Evolutionary conservation across 2,329 filamentous ascomycete genomes (phyloP).

Genomic region (Botryotinia narcissicola): DNA sequence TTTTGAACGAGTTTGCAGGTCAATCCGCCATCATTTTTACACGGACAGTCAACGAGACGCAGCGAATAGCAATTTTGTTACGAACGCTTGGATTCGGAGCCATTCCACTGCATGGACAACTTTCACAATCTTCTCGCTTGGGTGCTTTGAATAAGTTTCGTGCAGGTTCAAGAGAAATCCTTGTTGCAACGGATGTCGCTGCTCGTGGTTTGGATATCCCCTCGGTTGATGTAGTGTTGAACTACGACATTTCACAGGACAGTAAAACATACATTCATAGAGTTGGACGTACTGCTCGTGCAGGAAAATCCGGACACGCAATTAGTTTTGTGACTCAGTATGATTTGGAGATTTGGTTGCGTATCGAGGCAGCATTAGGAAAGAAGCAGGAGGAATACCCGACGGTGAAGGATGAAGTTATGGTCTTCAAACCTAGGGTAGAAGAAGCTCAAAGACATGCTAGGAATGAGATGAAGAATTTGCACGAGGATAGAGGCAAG

Average conservation of each 20-base stretch:
- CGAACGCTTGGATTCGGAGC: conserved; percentile 83
- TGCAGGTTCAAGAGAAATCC: conserved; percentile 73
- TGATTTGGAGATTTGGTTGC: conserved; percentile 74
- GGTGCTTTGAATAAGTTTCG: conserved; percentile 91
- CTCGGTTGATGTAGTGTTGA: conserved; percentile 82
- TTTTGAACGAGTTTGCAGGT: conserved; percentile 84
- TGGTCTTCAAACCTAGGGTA: conserved; percentile 74
- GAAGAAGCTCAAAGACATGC: conserved; percentile 81
- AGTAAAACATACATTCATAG: conserved; percentile 90
- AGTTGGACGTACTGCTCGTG: conserved; percentile 83
- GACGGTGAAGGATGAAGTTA: conserved; percentile 76
- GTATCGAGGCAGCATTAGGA: conserved; percentile 80
- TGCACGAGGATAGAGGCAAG: conserved; percentile 64
- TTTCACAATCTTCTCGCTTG: conserved; percentile 82
- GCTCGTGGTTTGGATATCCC: conserved; percentile 91
- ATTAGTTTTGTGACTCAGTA: conserved; percentile 84
- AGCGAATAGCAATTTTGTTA: conserved; percentile 79
- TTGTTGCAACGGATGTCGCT: conserved; percentile 92
- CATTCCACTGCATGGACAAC: conserved; percentile 88
- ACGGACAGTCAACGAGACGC: conserved; percentile 86
- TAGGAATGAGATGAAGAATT: conserved; percentile 74
- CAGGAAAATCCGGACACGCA: conserved; percentile 79
- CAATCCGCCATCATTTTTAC: conserved; percentile 88
- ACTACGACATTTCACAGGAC: conserved; percentile 80
- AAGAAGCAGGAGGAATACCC: conserved; percentile 71